Conservation (phyloP, 2,329 filamentous ascomycete species). For the Xylaria sp. region DNA sequence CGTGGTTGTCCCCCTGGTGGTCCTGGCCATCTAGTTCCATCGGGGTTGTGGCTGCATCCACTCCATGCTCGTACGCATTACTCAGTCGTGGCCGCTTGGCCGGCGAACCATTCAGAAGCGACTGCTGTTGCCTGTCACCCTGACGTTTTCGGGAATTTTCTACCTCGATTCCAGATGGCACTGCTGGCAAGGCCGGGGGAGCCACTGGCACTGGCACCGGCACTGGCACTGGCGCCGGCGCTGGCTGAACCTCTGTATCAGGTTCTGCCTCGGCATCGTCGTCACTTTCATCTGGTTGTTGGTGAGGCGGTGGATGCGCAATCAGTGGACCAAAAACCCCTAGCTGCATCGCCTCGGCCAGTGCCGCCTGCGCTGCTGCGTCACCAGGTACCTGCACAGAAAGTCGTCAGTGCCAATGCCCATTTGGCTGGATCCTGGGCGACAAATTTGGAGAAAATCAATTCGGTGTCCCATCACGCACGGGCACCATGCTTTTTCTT, state of each 20-base stretch:
- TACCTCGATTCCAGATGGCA: constrained; percentile 50
- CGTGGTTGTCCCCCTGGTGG: constrained; percentile 59
- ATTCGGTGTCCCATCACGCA: constrained; percentile 40
- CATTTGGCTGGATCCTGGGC: constrained; percentile 46
- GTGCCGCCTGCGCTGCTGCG: constrained; percentile 54
- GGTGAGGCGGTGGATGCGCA: constrained; percentile 54
- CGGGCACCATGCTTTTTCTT: constrained; percentile 29
- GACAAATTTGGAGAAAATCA: constrained; percentile 42
- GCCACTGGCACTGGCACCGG: constrained; percentile 48
- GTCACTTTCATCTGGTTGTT: constrained; percentile 50
- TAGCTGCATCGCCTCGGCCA: constrained; percentile 58
- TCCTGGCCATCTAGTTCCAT: constrained; percentile 68
- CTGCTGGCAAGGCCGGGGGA: constrained; percentile 41
- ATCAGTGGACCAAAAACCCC: constrained; percentile 68
- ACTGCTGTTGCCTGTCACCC: constrained; percentile 57
- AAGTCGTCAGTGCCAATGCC: constrained; percentile 56
- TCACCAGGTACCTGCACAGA: constrained; percentile 61
- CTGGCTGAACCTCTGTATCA: constrained; percentile 48
- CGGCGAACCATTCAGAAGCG: constrained; percentile 64
- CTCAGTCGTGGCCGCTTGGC: constrained; percentile 68
- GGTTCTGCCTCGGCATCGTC: constrained; percentile 46
- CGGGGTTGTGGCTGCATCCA: constrained; percentile 63
- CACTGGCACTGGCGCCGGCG: constrained; percentile 50
- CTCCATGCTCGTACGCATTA: constrained; percentile 69
- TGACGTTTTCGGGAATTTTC: constrained; percentile 63